Evolutionary conservation across 2,329 filamentous ascomycete species (phyloP).

Genomic region (Truncatella angustata): DNA sequence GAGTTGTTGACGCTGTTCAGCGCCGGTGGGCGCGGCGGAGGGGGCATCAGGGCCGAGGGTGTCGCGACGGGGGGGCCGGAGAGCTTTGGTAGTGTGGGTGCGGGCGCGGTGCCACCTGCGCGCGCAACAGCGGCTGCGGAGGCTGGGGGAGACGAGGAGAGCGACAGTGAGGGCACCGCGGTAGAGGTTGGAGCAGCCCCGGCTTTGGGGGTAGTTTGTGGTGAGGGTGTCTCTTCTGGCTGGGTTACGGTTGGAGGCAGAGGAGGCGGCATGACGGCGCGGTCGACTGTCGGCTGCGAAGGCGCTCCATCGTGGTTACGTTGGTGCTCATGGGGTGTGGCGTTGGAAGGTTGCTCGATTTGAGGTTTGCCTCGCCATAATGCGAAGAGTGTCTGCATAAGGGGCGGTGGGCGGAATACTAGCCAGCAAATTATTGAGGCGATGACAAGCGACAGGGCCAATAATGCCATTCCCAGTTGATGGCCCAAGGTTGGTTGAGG

Average conservation of each 20-base stretch:
- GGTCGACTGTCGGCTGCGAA: constrained; percentile 21
- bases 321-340: constrained; percentile 9
- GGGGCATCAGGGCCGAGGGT: constrained; percentile 14
- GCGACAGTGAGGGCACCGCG: constrained; percentile 45
- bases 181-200: constrained; percentile 20
- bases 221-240: constrained; percentile 12
- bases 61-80: constrained; percentile 9
- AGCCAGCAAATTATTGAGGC: constrained; percentile 60
- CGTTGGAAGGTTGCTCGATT: constrained; percentile 24
- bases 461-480: constrained; percentile 46
- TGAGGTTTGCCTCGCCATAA: constrained; percentile 27
- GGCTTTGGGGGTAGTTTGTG: constrained; percentile 54
- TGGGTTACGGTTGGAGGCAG: constrained; percentile 18
- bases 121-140: constrained; percentile 24
- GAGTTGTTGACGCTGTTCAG: constrained; percentile 18
- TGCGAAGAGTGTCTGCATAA: constrained; percentile 41
- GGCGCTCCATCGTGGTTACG: constrained; percentile 18
- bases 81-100: constrained; percentile 14
- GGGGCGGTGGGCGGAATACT: constrained; percentile 50
- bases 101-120: constrained; percentile 9
- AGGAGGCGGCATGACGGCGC: constrained; percentile 36
- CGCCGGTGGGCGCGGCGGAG: constrained; percentile 21
- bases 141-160: constrained; percentile 31
- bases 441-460: constrained; percentile 62
- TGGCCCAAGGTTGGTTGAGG: not conserved